Base-by-base conservation (phyloP, 352 stramenopile species). In the Phytophthora nicotianae region DNA sequence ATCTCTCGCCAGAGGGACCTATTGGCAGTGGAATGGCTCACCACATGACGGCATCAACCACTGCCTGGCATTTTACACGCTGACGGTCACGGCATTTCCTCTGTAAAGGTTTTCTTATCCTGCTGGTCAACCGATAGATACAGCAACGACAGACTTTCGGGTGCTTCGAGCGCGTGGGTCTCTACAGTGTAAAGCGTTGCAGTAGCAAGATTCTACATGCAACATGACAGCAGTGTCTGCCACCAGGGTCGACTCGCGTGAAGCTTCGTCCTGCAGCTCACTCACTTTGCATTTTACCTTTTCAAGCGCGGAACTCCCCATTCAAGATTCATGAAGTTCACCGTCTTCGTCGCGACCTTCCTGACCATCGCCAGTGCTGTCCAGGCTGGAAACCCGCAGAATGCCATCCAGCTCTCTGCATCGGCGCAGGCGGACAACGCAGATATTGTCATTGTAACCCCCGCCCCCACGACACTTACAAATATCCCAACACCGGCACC, bases 261-360 rank as follows among this genome's bases (percentile, higher is more conserved):
- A 43, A n/a, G 9, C 19, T 53, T 19, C 19, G 8, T 14, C 17
- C 1, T 41, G 19, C 42, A 47, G 19, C 23, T 53, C 40, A n/a
- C 27, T 63, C 57, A 68, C 53, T 75, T 69, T 68, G 50, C 66
- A 68, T 59, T 74, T 67, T 20, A 54, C 68, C 59, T 72, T n/a
- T n/a, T 54, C 26, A 45, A 56, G 5, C 43, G 58, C 54, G 32
- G 59, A 72, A 24, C 53, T 52, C 38, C 26, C 5, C 32, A 42
- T 51, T 42, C 46, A 49, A 58, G n/a, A 57, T 60, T 10, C 54
- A 84, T 84, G 75, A 81, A 84, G 29, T 49, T 84, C 70, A 65
- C 67, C 13, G 27, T 65, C 29, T 60, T 81, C 61, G 17, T 77
- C 52, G 35, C 70, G n/a, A 69, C 70, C 14, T 66, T 71, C 41